Evolutionary conservation across 306 rosid genomes (phyloP), one percentile per base, ranked within the genome.

Genomic region (Vachellia collinsii): DNA sequence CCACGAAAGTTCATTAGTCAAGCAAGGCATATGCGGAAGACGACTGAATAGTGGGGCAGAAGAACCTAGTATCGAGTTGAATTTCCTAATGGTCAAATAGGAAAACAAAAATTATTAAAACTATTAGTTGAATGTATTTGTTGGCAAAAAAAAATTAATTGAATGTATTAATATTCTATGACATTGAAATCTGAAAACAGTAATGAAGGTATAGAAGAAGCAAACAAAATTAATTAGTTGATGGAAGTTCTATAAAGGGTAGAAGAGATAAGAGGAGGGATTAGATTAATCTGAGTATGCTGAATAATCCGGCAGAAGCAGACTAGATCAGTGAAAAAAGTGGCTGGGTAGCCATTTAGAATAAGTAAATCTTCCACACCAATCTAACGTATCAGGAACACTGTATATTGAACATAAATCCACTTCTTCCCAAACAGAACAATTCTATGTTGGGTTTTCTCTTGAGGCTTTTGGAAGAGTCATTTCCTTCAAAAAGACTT

Each of bases 381-480:
- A 74, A 59, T 59, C 66, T 39, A 20, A 56, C 39, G 34, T 20
- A 54, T 68, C 62, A 47, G 23, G 43, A 81, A 67, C 76, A 75
- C 61, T 36, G 53, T 12, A 59, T 22, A 81, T n/a, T 37, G 29
- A 22, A 66, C 62, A 69, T 22, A 59, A 22, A 22, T 66, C 72
- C 8, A 78, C 75, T 78, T 67, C 68, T 8, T 11, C 68, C 54
- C 23, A 62, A 48, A 44, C 36, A 56, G 64, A 36, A 76, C 0
- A 22, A 76, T 51, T 29, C 20, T n/a, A 42, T 69, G 44, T 22
- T 43, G 41, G 38, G 53, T 61, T 29, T 23, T 12, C 29, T 53
- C 34, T 34, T 8, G 39, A 82, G 43, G 79, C 20, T 2, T 72
- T 68, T 44, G 34, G 20, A 42, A 17, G 39, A 29, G 59, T 41